These are phyloP conservation scores for Wickerhamomyces queroliae DNA, from an alignment of 805 yeast genomes.

Conservation along the genomic window DNA sequence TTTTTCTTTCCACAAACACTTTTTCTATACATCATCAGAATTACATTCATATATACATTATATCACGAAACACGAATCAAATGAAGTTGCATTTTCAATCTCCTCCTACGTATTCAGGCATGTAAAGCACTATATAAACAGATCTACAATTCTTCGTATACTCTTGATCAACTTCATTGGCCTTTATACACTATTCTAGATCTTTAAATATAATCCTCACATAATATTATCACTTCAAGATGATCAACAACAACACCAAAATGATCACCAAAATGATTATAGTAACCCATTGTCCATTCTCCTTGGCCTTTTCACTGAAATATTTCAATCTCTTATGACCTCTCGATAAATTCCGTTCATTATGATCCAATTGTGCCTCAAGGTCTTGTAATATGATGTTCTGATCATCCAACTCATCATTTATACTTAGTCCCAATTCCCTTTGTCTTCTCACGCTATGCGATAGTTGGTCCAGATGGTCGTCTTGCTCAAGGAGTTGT, in stretches of 20 bases:
- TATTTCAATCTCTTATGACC: constrained; percentile 35
- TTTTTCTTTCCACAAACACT: no score
- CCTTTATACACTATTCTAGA: no score
- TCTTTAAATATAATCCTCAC: no score
- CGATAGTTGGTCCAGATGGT: constrained; percentile 33
- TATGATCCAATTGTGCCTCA: constrained; percentile 38
- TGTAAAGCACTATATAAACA: no score
- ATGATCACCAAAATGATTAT: constrained; percentile 39
- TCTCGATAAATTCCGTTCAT: constrained; percentile 33
- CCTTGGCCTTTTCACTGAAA: constrained; percentile 35
- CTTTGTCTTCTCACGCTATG: constrained; percentile 38
- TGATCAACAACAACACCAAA: constrained; percentile 35
- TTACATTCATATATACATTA: no score
- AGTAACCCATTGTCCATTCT: constrained; percentile 44
- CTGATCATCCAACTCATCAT: constrained; percentile 42
- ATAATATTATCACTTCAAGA: constrained; percentile 32
- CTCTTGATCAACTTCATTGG: no score
- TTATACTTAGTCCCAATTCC: constrained; percentile 39
- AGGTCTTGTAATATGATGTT: constrained; percentile 43
- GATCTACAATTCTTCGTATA: no score
- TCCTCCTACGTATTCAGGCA: no score
- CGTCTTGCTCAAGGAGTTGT: constrained; percentile 40
- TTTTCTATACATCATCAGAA: no score
- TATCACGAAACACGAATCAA: no score
- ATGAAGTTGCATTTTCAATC: no score